These are phyloP conservation scores for Crataegus laevigata DNA, from an alignment of 306 rosid species.

Conservation along the genomic window DNA sequence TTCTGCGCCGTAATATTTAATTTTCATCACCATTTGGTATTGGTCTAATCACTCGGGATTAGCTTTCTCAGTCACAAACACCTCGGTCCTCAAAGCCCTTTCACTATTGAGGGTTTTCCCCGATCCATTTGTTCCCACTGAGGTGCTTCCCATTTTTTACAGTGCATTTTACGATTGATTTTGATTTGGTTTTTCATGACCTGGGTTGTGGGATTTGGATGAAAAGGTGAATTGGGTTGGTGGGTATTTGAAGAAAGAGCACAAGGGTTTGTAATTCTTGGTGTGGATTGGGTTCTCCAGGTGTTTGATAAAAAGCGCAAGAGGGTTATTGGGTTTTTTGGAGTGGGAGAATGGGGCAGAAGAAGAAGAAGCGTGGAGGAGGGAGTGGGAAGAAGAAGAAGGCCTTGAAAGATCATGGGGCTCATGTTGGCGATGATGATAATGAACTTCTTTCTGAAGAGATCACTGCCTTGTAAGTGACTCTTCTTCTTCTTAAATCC, in stretches of 20 bases:
- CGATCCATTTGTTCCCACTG: not conserved
- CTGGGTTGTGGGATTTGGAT: too few species aligned
- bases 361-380: too few species aligned
- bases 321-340: too few species aligned
- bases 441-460: conserved; percentile 17
- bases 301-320: too few species aligned
- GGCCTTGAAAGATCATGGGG: too few species aligned
- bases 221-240: not conserved
- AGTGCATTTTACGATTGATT: not conserved
- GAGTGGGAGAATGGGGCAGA: too few species aligned
- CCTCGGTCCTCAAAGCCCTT: not conserved
- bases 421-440: too few species aligned
- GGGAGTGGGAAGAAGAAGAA: too few species aligned
- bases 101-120: not conserved
- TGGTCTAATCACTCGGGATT: not conserved
- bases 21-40: not conserved
- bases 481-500: not conserved
- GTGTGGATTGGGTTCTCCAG: too few species aligned
- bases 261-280: not conserved
- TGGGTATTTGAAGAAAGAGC: conserved; percentile 2
- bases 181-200: not conserved
- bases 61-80: not conserved
- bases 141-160: not conserved
- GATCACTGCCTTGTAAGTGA: conserved; percentile 76
- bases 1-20: too few species aligned